phyloP scores from a whole-genome alignment of 352 stramenopile species.

The Phytophthora palmivora region DNA sequence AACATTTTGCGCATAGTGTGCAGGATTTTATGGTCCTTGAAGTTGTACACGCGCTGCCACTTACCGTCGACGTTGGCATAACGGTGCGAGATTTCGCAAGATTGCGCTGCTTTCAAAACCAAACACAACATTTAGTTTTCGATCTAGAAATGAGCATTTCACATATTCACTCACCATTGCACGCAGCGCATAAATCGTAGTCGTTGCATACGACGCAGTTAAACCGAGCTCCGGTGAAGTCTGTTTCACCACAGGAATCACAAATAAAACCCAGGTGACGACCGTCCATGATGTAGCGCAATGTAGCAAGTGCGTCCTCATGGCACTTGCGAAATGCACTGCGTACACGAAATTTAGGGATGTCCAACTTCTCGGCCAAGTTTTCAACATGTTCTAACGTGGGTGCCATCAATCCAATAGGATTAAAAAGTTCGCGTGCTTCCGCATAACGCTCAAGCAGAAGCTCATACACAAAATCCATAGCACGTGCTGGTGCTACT shows the following conservation, averaged over 20 bases:
- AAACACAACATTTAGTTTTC: constrained; percentile 20
- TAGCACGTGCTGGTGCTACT: neutral
- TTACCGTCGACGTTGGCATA: constrained; percentile 87
- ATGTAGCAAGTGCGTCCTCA: constrained; percentile 65
- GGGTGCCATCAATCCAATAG: constrained; percentile 21
- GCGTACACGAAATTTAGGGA: constrained; percentile 81
- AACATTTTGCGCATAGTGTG: constrained; percentile 77
- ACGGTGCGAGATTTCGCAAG: constrained; percentile 67
- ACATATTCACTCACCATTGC: constrained; percentile 50
- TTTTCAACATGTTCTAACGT: constrained; percentile 73
- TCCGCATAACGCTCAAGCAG: constrained; percentile 49
- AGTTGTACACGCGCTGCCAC: constrained; percentile 81
- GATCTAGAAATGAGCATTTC: neutral
- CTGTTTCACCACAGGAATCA: constrained; percentile 81
- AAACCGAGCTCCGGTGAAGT: constrained; percentile 77
- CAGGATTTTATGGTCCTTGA: constrained; percentile 63
- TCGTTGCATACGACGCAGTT: constrained; percentile 82
- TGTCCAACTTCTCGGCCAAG: constrained; percentile 72
- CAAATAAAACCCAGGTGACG: constrained; percentile 86
- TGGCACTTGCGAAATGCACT: constrained; percentile 85
- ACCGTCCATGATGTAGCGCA: constrained; percentile 86
- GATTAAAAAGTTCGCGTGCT: constrained; percentile 44
- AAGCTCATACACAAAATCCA: constrained; percentile 26
- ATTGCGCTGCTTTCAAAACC: constrained; percentile 49
- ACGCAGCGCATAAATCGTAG: constrained; percentile 75